Conservation (phyloP, 139 green algal species). For the Choricystis sp. region DNA sequence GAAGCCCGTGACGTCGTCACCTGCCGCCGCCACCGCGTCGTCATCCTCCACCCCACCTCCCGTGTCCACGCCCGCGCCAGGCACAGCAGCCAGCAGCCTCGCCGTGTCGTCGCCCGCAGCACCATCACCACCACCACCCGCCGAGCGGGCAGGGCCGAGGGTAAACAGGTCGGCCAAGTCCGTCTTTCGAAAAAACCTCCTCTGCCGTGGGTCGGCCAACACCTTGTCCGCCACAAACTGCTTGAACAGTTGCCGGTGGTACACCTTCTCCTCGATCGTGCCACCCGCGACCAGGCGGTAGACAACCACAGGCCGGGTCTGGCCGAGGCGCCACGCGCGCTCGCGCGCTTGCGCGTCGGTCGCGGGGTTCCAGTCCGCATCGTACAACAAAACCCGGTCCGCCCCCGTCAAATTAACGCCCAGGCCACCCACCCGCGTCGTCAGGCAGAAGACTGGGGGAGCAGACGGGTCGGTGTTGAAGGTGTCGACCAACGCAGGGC, state of each 20-base stretch:
- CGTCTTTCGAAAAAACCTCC: slow-evolving; percentile 75
- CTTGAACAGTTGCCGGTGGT: slow-evolving; percentile 77
- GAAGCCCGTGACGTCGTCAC: no score
- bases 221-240: slow-evolving; percentile 38
- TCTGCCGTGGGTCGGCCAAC: slow-evolving; percentile 78
- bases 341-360: slow-evolving; percentile 84
- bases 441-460: slow-evolving; percentile 75
- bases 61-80: neutral
- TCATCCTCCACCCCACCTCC: neutral
- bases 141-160: slow-evolving; percentile 19
- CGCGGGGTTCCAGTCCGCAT: slow-evolving; percentile 96
- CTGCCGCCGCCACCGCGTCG: neutral
- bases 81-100: neutral
- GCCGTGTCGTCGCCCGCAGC: neutral
- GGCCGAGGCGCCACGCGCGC: slow-evolving; percentile 90
- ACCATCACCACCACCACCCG: neutral
- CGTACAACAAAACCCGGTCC: slow-evolving; percentile 86
- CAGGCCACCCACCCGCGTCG: slow-evolving; percentile 90
- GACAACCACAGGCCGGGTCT: slow-evolving; percentile 76
- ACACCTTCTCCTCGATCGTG: slow-evolving; percentile 97
- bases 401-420: slow-evolving; percentile 90
- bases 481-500: slow-evolving; percentile 63
- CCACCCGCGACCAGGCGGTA: slow-evolving; percentile 88
- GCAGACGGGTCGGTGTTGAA: slow-evolving; percentile 51
- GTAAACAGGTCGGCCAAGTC: slow-evolving; percentile 90